Percentiles rank a stretch among this genome's conserved stretches.
phyloP scores from a whole-genome alignment of 805 yeast genomes.

The Schizosaccharomyces octosporus region DNA sequence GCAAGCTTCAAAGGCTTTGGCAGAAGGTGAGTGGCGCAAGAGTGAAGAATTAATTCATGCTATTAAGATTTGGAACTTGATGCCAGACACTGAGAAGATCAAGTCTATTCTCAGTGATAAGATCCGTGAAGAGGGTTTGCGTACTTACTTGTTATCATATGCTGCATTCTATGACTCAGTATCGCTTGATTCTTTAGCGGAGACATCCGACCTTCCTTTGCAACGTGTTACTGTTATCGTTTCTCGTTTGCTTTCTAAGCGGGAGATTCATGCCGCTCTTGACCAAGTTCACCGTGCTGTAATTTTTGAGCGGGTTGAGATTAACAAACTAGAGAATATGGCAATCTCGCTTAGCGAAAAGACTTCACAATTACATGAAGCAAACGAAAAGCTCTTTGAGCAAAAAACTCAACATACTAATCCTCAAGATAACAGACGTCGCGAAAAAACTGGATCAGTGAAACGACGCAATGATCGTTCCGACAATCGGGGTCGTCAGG shows the following conservation, averaged over 20 bases:
- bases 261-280: conserved; percentile 52
- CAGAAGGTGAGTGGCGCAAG: conserved; percentile 69
- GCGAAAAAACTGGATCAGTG: background rate
- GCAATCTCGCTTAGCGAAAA: conserved; percentile 67
- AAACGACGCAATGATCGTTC: background rate
- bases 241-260: conserved; percentile 49
- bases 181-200: conserved; percentile 38
- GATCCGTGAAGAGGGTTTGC: conserved; percentile 70
- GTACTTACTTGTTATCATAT: conserved; percentile 77
- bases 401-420: background rate
- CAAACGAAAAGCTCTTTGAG: conserved; percentile 31
- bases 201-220: conserved; percentile 37
- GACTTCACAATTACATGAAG: conserved; percentile 51
- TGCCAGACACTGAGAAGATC: conserved; percentile 42
- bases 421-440: conserved; percentile 1
- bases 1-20: conserved; percentile 73
- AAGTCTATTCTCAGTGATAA: conserved; percentile 49
- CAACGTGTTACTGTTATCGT: conserved; percentile 36
- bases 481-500: background rate
- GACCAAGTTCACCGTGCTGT: conserved; percentile 40
- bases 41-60: conserved; percentile 47
- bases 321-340: conserved; percentile 65
- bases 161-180: conserved; percentile 52
- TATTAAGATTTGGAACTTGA: conserved; percentile 66
- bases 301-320: conserved; percentile 54